Base-by-base conservation (phyloP, 306 rosid genomes). In the Crataegus laevigata region DNA sequence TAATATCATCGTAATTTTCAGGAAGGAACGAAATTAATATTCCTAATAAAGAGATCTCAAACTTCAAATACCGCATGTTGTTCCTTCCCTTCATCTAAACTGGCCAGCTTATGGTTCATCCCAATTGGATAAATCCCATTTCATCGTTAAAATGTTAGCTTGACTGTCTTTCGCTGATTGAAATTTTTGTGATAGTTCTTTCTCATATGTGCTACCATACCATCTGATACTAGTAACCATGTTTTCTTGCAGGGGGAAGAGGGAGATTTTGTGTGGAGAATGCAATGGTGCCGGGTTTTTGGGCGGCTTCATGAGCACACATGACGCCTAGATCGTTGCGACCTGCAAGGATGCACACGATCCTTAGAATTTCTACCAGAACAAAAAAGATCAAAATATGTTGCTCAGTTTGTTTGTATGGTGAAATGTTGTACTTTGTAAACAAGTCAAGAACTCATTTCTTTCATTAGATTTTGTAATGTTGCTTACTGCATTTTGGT, bases 241-340 rank as follows among this genome's bases (percentile, higher is more conserved):
- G 28, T 13, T 79, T 74, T 71, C 55, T 73, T 87, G 86, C 92
- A 96, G 99, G 78, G 99, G 99, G 70, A 96, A 87, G 77, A 88
- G 74, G 83, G 92, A 96, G 2, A 83, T 96, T 36, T 72, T 96
- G 74, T 96, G 99, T 84, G 99, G 99, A 69, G 43, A 40, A 2
- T 96, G 99, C 82, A 96, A 92, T 73, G 99, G 99, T 66, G 99
- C 99, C 73, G 99, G 99, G 77, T 96, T 96, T 85, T 0, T 82
- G 22, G 99, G 98, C 65, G 99, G 99, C 64, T 90, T 89, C 85
- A 88, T 96, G 97, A 96, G 88, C 96, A 67, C 98, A 43, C 80
- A 79, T 59, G 99, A 96, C 32, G 83, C 80, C 3, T 96, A 90
- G 85, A 81, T 47, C 51, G 11, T 24, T 24, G 67, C 36, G 11